phyloP scores from a whole-genome alignment of 148 eudicot genomes.

The Polygonum aviculare region DNA sequence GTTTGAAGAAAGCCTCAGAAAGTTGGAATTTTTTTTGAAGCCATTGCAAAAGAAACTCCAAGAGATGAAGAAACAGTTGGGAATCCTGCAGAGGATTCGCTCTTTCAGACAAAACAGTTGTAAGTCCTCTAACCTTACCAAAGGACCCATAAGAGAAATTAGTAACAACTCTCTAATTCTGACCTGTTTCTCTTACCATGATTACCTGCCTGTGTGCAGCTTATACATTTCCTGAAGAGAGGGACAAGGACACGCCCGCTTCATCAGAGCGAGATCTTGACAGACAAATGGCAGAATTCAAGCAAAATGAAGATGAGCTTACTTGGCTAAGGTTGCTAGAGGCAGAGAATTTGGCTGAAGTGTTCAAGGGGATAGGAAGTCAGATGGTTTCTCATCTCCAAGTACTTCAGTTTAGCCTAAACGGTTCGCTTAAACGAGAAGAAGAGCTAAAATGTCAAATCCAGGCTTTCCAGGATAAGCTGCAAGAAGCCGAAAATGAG shows the following conservation, averaged over 20 bases:
- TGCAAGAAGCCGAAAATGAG: slow-evolving; percentile 15
- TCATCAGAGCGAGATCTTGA: slow-evolving; percentile 66
- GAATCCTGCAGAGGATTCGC: slow-evolving; percentile 41
- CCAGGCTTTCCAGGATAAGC: slow-evolving; percentile 24
- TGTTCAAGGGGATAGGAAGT: slow-evolving; percentile 55
- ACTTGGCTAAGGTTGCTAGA: slow-evolving; percentile 68
- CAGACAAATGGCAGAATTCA: slow-evolving; percentile 42
- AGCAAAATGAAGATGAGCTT: slow-evolving; percentile 64
- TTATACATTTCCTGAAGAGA: slow-evolving; percentile 16
- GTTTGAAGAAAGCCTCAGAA: slow-evolving; percentile 38
- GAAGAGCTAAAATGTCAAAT: slow-evolving; percentile 40
- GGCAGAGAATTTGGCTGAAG: slow-evolving; percentile 63
- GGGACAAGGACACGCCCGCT: slow-evolving; percentile 73
- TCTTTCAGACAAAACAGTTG: slow-evolving; percentile 28
- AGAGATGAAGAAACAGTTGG: slow-evolving; percentile 52
- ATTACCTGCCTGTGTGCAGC: slow-evolving; percentile 27
- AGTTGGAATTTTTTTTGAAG: slow-evolving; percentile 46
- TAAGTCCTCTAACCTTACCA: slow-evolving; percentile 23
- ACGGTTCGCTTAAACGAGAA: slow-evolving; percentile 49
- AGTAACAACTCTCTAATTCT: neutral
- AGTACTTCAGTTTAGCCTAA: slow-evolving; percentile 37
- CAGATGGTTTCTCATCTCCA: slow-evolving; percentile 49
- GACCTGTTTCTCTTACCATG: slow-evolving; percentile 6
- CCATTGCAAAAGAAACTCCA: slow-evolving; percentile 44
- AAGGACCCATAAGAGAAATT: neutral